A percentile compares a stretch with the other conserved stretches of the same genome.
Conservation (phyloP, 1,284 basidiomycete genomes). For the Irpex lacteus region DNA sequence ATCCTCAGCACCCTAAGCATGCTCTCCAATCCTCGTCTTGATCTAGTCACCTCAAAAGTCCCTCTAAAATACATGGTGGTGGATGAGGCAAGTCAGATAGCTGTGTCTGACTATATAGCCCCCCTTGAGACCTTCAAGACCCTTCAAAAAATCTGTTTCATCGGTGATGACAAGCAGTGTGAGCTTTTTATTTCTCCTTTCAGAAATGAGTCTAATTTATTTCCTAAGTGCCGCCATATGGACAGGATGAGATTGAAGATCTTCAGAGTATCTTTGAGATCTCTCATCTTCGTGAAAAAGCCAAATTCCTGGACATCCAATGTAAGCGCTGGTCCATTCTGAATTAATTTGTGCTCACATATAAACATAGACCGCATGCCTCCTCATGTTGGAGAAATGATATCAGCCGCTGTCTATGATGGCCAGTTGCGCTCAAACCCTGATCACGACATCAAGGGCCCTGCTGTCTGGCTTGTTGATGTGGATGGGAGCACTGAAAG, state of each 20-base stretch:
- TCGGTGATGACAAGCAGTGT: conserved; percentile 79
- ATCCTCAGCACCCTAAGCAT: conserved; percentile 73
- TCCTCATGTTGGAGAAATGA: conserved; percentile 67
- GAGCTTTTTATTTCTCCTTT: conserved; percentile 21
- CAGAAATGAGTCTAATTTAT: conserved; percentile 2
- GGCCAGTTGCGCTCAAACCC: conserved; percentile 36
- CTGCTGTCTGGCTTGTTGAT: conserved; percentile 45
- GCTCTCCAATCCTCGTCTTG: conserved; percentile 45
- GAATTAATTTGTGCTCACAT: conserved; percentile 2
- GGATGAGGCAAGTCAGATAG: conserved; percentile 45
- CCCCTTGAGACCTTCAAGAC: conserved; percentile 43
- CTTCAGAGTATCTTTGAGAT: conserved; percentile 47
- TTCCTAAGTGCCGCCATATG: conserved; percentile 45
- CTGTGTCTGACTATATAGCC: conserved; percentile 51
- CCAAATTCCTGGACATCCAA: conserved; percentile 38
- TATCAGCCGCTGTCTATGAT: conserved; percentile 64
- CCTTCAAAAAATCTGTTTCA: conserved; percentile 63
- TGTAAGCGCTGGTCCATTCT: conserved; percentile 31
- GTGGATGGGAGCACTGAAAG: conserved; percentile 39
- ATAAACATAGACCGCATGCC: conserved; percentile 67
- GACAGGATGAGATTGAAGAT: conserved; percentile 37
- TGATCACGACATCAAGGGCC: conserved; percentile 28
- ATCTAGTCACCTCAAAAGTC: conserved; percentile 29
- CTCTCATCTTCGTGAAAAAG: conserved; percentile 31
- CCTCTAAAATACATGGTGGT: conserved; percentile 36